A percentile compares a stretch with the other conserved stretches of the same genome.
Conservation (phyloP, 2,329 filamentous ascomycete species). For the Cadophora gregata region DNA sequence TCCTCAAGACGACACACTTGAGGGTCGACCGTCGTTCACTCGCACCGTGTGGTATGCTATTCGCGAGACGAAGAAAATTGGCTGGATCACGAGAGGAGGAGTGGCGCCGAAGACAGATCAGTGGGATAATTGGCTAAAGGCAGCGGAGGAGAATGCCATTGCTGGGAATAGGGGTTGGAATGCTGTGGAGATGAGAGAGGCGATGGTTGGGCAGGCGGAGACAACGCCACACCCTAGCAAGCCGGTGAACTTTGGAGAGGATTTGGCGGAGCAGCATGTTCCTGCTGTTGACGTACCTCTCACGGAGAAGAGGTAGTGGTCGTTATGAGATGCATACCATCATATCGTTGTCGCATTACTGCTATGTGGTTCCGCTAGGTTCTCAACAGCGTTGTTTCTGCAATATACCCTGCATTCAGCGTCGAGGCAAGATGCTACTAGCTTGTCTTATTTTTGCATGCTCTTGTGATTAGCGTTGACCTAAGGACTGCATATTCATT, state of each 20-base stretch:
- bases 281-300: slow-evolving; percentile 38
- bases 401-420: slow-evolving; percentile 16
- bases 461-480: neutral
- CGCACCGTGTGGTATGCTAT: slow-evolving; percentile 65
- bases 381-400: neutral
- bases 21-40: slow-evolving; percentile 57
- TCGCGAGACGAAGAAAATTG: slow-evolving; percentile 56
- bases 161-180: slow-evolving; percentile 48
- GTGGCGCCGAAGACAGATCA: slow-evolving; percentile 57
- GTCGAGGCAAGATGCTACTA: neutral
- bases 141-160: slow-evolving; percentile 52
- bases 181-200: slow-evolving; percentile 56
- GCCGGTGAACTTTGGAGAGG: slow-evolving; percentile 18
- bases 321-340: too few species aligned
- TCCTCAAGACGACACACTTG: slow-evolving; percentile 46
- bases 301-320: slow-evolving; percentile 20
- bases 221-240: slow-evolving; percentile 17
- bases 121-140: slow-evolving; percentile 60
- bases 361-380: too few species aligned
- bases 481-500: neutral
- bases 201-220: slow-evolving; percentile 48
- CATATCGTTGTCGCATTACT: too few species aligned
- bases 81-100: slow-evolving; percentile 59
- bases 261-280: slow-evolving; percentile 38
- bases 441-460: neutral